Conservation (phyloP, 2,329 filamentous ascomycete genomes). For the Clonostachys solani region DNA sequence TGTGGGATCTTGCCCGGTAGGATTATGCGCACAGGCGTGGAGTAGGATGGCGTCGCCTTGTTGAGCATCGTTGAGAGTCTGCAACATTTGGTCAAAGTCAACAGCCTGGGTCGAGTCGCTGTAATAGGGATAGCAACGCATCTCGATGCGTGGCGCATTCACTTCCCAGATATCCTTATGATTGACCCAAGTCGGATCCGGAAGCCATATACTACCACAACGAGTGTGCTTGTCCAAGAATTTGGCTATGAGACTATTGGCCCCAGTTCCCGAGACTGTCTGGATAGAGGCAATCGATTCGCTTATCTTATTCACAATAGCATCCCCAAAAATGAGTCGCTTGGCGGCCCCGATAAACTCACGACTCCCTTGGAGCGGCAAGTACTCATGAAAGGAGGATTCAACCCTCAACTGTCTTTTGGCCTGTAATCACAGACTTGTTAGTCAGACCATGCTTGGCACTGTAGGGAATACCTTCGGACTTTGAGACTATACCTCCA, state of each 20-base stretch:
- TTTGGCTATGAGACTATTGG: slow-evolving; percentile 25
- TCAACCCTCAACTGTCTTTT: neutral
- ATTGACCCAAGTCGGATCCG: slow-evolving; percentile 35
- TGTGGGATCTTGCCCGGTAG: slow-evolving; percentile 26
- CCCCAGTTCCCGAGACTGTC: slow-evolving; percentile 33
- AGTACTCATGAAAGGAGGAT: slow-evolving; percentile 12
- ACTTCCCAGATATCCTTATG: slow-evolving; percentile 27
- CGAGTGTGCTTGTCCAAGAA: slow-evolving; percentile 17
- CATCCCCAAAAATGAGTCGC: slow-evolving; percentile 11
- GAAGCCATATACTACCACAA: slow-evolving; percentile 44
- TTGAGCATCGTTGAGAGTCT: slow-evolving; percentile 16
- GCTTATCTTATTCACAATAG: neutral
- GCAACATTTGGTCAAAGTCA: slow-evolving; percentile 25
- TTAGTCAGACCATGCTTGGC: no score
- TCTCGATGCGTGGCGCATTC: slow-evolving; percentile 21
- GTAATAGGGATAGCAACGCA: slow-evolving; percentile 59
- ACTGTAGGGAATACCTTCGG: no score
- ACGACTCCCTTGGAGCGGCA: slow-evolving; percentile 12
- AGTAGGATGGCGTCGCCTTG: slow-evolving; percentile 20
- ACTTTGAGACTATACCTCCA: no score
- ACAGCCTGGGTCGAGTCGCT: slow-evolving; percentile 45
- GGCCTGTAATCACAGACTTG: neutral
- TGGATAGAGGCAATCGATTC: slow-evolving; percentile 25
- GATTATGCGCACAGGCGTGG: slow-evolving; percentile 31
- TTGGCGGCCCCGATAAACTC: slow-evolving; percentile 13